Base-by-base conservation (phyloP, 352 stramenopile species). In the Globisporangium cylindrosporum region DNA sequence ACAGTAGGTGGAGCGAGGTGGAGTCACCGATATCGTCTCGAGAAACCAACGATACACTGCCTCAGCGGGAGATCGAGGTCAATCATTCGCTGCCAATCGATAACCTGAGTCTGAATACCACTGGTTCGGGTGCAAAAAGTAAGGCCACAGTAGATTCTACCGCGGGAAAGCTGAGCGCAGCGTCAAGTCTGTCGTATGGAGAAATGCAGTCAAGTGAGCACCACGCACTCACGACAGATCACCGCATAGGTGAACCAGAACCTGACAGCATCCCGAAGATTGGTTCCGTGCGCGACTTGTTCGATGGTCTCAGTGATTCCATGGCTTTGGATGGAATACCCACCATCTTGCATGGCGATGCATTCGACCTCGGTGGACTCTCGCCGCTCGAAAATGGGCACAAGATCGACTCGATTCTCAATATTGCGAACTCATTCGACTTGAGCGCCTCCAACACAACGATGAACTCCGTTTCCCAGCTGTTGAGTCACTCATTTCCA, bases 391-490 rank as follows among this genome's bases (percentile, higher is more conserved):
- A 58, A 24, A 49, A 48, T 22, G 46, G 18, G 9, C 54, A 56
- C 6, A 70, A 20, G 27, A 49, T 59, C 3, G 72, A 78, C 64
- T 51, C 78, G 57, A 64, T 66, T 15, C 43, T 78, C 38, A 68
- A 69, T 29, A 38, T 81, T 10, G 58, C 76, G 6, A 67, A 72
- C 18, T 81, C 74, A 14, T 73, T 67, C 41, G 72, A 81, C 12
- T 78, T 69, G 2, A 81, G 67, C 32, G 38, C 62, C 48, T 73
- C 74, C 15, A 74, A 59, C 38, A 6, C 57, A 0, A 66, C 67
- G 53, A 61, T 71, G 14, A 70, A 64, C 14, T 75, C 67, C 8
- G 32, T 46, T 8, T 20, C n/a, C 43, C 48, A 65, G 25, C 8
- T 18, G 36, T 1, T 41, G 14, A 38, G 43, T 38, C 20, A 57